Conservation (phyloP, 2,329 filamentous ascomycete species). For the Gaeumannomyces sp. region DNA sequence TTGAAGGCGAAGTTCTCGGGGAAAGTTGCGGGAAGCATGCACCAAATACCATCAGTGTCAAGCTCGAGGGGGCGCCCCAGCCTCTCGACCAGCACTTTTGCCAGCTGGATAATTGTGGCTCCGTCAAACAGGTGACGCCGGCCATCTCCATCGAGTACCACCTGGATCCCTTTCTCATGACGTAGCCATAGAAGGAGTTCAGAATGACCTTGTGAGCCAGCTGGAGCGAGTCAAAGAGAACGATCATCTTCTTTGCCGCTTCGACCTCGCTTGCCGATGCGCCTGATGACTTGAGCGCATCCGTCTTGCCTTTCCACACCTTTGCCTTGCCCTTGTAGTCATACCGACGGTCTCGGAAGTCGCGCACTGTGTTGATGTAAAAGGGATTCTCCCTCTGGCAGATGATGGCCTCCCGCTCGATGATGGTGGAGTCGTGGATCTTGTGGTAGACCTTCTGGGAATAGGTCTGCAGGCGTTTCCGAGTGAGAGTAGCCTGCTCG, state of each 20-base stretch:
- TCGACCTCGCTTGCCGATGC: conserved; percentile 74
- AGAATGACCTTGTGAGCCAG: conserved; percentile 98
- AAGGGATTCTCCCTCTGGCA: conserved; percentile 98
- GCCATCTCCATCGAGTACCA: conserved; percentile 99
- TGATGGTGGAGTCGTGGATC: conserved; percentile 90
- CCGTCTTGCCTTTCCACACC: conserved; percentile 96
- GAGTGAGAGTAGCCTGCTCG: conserved; percentile 73
- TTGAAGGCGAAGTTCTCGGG: conserved; percentile 96
- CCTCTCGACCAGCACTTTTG: conserved; percentile 84
- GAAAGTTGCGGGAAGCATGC: conserved; percentile 92
- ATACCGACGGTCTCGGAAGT: conserved; percentile 94
- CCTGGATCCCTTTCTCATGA: conserved; percentile 96
- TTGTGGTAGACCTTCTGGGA: conserved; percentile 99
- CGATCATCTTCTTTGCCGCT: conserved; percentile 96
- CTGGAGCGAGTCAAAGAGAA: conserved; percentile 91
- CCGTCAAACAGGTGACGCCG: conserved; percentile 93
- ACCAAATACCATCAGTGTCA: conserved; percentile 99
- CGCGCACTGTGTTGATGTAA: conserved; percentile 92
- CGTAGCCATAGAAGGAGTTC: conserved; percentile 98
- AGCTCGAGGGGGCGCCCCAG: conserved; percentile 89
- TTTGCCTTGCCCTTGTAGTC: conserved; percentile 99
- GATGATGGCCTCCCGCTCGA: conserved; percentile 92
- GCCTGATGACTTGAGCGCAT: conserved; percentile 74
- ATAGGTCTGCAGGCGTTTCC: conserved; percentile 85
- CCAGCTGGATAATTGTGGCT: conserved; percentile 94